These are phyloP conservation scores for Neofusicoccum sp. DNA, from an alignment of 2,329 filamentous ascomycete genomes.

Conservation along the genomic window DNA sequence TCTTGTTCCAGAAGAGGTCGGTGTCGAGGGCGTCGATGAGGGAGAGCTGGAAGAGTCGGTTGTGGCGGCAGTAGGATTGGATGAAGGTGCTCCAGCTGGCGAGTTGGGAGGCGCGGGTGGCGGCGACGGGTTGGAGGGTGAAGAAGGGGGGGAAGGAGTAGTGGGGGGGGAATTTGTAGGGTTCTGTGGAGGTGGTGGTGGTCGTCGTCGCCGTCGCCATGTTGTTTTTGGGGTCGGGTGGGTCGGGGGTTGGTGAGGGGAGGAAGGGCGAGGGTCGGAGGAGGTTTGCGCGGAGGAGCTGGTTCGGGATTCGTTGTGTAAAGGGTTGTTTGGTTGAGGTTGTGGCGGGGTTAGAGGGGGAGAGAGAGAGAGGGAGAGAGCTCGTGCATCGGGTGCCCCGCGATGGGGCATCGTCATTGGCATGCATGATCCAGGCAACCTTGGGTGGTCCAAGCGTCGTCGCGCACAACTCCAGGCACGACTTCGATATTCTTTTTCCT, in stretches of 20 bases:
- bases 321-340: neutral
- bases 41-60: conserved; percentile 75
- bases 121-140: conserved; percentile 75
- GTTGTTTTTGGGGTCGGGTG: neutral
- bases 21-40: conserved; percentile 64
- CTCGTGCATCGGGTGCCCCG: neutral
- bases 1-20: conserved; percentile 58
- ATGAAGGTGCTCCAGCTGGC: conserved; percentile 85
- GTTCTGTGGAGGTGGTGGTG: conserved; percentile 22
- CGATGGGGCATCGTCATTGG: conserved; percentile 9
- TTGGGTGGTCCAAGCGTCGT: neutral
- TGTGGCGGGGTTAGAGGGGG: neutral
- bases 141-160: conserved; percentile 85
- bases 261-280: neutral
- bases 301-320: neutral
- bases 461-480: neutral
- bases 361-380: neutral
- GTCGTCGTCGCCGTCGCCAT: neutral
- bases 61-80: conserved; percentile 78
- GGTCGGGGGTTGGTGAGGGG: neutral
- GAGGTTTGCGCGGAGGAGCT: too few relatives aligned
- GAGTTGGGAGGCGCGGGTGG: conserved; percentile 69
- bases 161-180: conserved; percentile 49
- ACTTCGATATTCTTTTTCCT: neutral
- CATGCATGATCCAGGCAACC: conserved; percentile 9